A percentile compares a stretch with the other conserved stretches of the same genome.
phyloP scores from a whole-genome alignment of 805 yeast genomes.

The Wickerhamiella nectarea region DNA sequence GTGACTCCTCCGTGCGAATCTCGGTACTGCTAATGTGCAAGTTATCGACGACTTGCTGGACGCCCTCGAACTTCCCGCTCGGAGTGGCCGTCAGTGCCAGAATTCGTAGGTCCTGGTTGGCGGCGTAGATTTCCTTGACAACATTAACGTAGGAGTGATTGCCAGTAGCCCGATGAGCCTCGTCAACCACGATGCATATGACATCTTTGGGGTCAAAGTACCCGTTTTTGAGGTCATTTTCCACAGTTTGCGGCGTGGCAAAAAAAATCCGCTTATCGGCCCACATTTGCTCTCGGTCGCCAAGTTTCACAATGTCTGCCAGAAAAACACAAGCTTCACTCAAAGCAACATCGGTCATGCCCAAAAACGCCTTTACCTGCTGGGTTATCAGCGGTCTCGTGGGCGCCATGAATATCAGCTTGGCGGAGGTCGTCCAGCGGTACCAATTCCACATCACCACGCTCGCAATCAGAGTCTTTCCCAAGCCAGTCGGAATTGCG shows the following conservation, averaged over 20 bases:
- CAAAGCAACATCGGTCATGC: slow-evolving; percentile 70
- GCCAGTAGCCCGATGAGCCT: slow-evolving; percentile 89
- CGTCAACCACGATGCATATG: slow-evolving; percentile 75
- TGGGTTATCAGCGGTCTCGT: slow-evolving; percentile 93
- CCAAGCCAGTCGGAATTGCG: slow-evolving; percentile 94
- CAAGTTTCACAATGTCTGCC: slow-evolving; percentile 36
- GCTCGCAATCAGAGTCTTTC: slow-evolving; percentile 92
- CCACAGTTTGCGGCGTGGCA: slow-evolving; percentile 93
- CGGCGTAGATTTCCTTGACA: slow-evolving; percentile 49
- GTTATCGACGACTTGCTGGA: slow-evolving; percentile 70
- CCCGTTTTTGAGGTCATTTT: slow-evolving; percentile 71
- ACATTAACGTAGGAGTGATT: slow-evolving; percentile 80
- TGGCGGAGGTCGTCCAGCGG: slow-evolving; percentile 69
- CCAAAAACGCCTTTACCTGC: slow-evolving; percentile 84
- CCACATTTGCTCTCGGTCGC: slow-evolving; percentile 71
- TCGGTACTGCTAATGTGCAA: slow-evolving; percentile 64
- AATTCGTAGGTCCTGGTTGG: slow-evolving; percentile 54
- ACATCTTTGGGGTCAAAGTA: slow-evolving; percentile 60
- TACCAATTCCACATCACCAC: slow-evolving; percentile 82
- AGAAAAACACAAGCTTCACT: slow-evolving; percentile 35
- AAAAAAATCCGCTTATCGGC: slow-evolving; percentile 62
- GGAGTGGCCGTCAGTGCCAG: slow-evolving; percentile 95
- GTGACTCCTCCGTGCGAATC: slow-evolving; percentile 70
- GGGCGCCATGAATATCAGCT: slow-evolving; percentile 91
- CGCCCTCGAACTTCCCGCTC: slow-evolving; percentile 72